Base-by-base conservation (phyloP, 176 grass and related monocot species). In the Olyra latifolia region DNA sequence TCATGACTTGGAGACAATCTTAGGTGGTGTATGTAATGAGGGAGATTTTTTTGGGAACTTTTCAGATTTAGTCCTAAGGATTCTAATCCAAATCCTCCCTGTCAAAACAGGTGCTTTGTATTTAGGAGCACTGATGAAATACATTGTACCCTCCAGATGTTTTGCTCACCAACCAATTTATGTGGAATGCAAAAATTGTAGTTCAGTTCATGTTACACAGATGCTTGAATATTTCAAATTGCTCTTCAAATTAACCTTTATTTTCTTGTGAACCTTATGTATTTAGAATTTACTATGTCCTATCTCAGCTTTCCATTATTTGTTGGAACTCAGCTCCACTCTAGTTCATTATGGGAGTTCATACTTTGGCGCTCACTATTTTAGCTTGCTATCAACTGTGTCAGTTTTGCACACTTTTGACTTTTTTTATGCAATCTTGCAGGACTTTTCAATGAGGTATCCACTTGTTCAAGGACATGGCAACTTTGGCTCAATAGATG, bases 401-500 rank as follows among this genome's bases (percentile, higher is more conserved):
- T 54, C 42, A 35, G 48, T 66, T 58, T 68, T 84, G 62, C 14
- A 56, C 52, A 73, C 14, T 60, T 74, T 60, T 58, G 25, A 54
- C 77, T 82, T 71, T 80, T 30, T 59, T 62, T 85, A 35, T 74
- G 23, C 13, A 52, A 80, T 71, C 75, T 78, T 87, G 64, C 80
- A 98, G 95, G 95, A 95, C 79, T 98, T 98, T 76, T 98, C 95
- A 76, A 77, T 98, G 90, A 87, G 95, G 55, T 90, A 77, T 35
- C 92, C 92, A 12, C 90, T 98, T 44, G 89, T 98, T 87, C 86
- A 87, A 83, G 95, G 95, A 61, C 95, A 98, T 85, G 95, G 95
- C 83, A 98, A 98, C 74, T 98, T 98, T 80, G 95, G 95, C 55
- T 95, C 95, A 75, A 83, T 98, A 71, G 95, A 98, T 91, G 92